Percentiles rank a stretch among this genome's conserved stretches.
These are phyloP conservation scores for Debaryomyces sp. DNA, from an alignment of 1,139 yeast species.

Conservation along the genomic window DNA sequence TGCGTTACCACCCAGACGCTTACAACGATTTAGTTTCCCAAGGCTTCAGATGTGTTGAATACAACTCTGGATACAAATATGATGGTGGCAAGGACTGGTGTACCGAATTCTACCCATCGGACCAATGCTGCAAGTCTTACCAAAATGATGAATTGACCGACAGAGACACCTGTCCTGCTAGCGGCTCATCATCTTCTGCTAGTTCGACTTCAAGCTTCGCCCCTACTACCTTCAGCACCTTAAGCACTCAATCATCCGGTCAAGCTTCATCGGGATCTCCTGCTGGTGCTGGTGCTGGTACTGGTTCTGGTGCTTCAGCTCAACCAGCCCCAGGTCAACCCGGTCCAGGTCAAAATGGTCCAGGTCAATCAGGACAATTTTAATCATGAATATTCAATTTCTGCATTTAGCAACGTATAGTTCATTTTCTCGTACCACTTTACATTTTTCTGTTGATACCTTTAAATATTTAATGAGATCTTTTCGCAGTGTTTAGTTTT, in stretches of 20 bases:
- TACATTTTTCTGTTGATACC: neutral
- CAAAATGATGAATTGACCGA: slow-evolving; percentile 17
- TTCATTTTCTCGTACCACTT: neutral
- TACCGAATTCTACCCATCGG: slow-evolving; percentile 18
- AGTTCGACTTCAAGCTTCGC: neutral
- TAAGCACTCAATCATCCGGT: neutral
- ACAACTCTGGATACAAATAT: slow-evolving; percentile 22
- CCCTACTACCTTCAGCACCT: slow-evolving; percentile 1
- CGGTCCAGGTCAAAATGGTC: neutral
- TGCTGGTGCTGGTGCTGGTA: neutral
- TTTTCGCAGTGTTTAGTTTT: neutral
- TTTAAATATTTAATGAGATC: neutral
- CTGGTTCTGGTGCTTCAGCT: neutral
- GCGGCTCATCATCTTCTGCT: neutral
- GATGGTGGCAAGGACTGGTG: slow-evolving; percentile 27
- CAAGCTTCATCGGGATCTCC: neutral
- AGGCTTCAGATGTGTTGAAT: slow-evolving; percentile 25
- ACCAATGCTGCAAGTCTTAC: slow-evolving; percentile 19
- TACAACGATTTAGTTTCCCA: slow-evolving; percentile 15
- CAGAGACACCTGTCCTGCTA: slow-evolving; percentile 20
- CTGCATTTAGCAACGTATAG: neutral
- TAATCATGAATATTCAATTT: neutral
- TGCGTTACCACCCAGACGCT: slow-evolving; percentile 17
- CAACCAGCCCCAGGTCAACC: neutral
- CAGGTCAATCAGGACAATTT: neutral